Percentiles rank a stretch among this genome's conserved stretches.
These are phyloP conservation scores for Neurospora discreta DNA, from an alignment of 495 filamentous ascomycete species.

Conservation along the genomic window DNA sequence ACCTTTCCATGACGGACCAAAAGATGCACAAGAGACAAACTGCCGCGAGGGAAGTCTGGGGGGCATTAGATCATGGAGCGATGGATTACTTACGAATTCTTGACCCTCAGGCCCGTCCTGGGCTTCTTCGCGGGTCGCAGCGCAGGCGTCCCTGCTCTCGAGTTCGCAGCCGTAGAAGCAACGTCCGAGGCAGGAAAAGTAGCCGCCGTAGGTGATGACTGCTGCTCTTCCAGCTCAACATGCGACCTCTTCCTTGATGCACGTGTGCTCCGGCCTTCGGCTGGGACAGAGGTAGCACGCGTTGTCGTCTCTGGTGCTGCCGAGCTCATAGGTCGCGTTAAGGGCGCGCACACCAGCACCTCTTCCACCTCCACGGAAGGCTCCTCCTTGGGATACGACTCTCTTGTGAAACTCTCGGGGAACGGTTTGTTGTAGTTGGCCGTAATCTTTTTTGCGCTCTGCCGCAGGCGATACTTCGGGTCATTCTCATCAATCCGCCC, in stretches of 20 bases:
- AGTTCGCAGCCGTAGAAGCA: slow-evolving; percentile 34
- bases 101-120: slow-evolving; percentile 49
- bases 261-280: slow-evolving; percentile 23
- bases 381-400: background rate
- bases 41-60: background rate
- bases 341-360: background rate
- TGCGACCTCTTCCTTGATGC: slow-evolving; percentile 33
- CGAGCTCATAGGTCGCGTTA: background rate
- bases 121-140: slow-evolving; percentile 42
- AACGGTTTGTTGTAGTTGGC: background rate
- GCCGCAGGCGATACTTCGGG: slow-evolving; percentile 14
- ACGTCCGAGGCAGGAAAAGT: slow-evolving; percentile 27
- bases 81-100: slow-evolving; percentile 52
- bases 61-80: background rate
- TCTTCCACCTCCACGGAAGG: slow-evolving; percentile 1
- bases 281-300: slow-evolving; percentile 12
- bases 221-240: slow-evolving; percentile 35
- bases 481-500: slow-evolving; percentile 22
- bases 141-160: slow-evolving; percentile 46
- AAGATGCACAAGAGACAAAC: background rate
- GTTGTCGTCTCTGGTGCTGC: background rate
- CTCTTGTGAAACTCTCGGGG: slow-evolving; percentile 7
- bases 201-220: slow-evolving; percentile 30
- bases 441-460: slow-evolving; percentile 15
- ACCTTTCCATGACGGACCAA: background rate